A percentile compares a stretch with the other conserved stretches of the same genome.
These are phyloP conservation scores for Halophytophthora polymorphica DNA, from an alignment of 352 stramenopile genomes.

Conservation along the genomic window DNA sequence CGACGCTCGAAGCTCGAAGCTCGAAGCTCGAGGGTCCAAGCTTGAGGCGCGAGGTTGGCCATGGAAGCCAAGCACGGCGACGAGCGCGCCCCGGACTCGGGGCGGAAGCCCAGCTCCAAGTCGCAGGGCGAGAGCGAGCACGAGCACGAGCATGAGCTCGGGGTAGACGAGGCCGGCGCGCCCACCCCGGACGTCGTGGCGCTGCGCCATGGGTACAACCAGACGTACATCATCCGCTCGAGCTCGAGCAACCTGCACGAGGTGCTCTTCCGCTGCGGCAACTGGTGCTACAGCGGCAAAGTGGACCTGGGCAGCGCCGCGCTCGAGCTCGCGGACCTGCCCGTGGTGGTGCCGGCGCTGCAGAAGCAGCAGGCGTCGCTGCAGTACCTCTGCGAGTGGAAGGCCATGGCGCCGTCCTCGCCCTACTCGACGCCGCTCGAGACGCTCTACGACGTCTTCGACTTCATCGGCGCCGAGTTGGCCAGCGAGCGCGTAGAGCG, in stretches of 20 bases:
- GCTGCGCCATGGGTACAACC: constrained; percentile 89
- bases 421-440: constrained; percentile 68
- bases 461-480: constrained; percentile 84
- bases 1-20: no score
- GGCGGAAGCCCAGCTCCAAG: constrained; percentile 27
- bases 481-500: constrained; percentile 73
- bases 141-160: constrained; percentile 24
- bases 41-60: constrained; percentile 1
- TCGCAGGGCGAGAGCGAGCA: constrained; percentile 6
- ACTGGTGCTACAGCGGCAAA: constrained; percentile 93
- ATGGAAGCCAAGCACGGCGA: constrained; percentile 66
- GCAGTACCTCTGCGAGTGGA: constrained; percentile 91
- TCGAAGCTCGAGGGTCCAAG: no score
- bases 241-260: constrained; percentile 73
- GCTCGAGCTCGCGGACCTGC: constrained; percentile 87
- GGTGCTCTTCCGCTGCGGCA: constrained; percentile 93
- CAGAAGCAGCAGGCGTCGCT: constrained; percentile 92
- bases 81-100: constrained; percentile 12
- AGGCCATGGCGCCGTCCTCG: constrained; percentile 62
- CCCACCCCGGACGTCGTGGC: constrained; percentile 66
- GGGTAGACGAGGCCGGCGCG: constrained; percentile 41
- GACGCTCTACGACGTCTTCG: constrained; percentile 81
- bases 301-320: constrained; percentile 80
- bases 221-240: constrained; percentile 89
- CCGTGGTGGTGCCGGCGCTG: constrained; percentile 87